These are phyloP conservation scores for Aristolochia californica DNA, from an alignment of 164 flowering plant species.

Conservation along the genomic window DNA sequence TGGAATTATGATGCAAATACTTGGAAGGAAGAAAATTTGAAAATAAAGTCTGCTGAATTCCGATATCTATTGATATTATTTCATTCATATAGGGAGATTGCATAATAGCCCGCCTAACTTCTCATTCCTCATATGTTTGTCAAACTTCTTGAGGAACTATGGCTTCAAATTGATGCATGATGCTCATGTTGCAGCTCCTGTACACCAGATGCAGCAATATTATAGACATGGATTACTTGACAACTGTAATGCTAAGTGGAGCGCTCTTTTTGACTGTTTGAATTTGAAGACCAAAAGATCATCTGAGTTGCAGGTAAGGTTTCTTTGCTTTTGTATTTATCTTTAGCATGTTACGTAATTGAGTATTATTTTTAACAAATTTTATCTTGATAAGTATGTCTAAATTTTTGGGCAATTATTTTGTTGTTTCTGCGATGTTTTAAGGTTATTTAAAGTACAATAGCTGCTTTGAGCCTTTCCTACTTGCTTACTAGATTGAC, in stretches of 20 bases:
- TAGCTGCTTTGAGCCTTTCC: too few species aligned
- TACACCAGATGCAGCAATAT: slow-evolving; percentile 93
- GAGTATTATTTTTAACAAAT: too few species aligned
- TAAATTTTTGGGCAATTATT: too few species aligned
- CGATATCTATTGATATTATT: background rate
- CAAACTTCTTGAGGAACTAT: background rate
- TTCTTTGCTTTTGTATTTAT: background rate
- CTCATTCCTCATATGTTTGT: background rate
- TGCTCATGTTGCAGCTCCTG: slow-evolving; percentile 64
- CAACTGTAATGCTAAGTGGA: slow-evolving; percentile 66
- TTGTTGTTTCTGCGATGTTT: too few species aligned
- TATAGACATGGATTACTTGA: slow-evolving; percentile 70
- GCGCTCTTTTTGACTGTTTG: slow-evolving; percentile 62
- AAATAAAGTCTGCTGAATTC: background rate
- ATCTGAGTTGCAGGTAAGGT: slow-evolving; percentile 52
- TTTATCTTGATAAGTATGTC: too few species aligned
- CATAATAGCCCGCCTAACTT: background rate
- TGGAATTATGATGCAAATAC: too few species aligned
- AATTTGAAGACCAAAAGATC: slow-evolving; percentile 61
- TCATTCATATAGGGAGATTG: background rate
- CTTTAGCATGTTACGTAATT: too few species aligned
- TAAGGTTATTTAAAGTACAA: too few species aligned
- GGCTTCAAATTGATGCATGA: slow-evolving; percentile 6
- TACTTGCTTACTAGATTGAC: too few species aligned
- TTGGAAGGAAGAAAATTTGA: too few species aligned